phyloP scores from a whole-genome alignment of 129 eudicot species.

The Oenanthe sinensis region DNA sequence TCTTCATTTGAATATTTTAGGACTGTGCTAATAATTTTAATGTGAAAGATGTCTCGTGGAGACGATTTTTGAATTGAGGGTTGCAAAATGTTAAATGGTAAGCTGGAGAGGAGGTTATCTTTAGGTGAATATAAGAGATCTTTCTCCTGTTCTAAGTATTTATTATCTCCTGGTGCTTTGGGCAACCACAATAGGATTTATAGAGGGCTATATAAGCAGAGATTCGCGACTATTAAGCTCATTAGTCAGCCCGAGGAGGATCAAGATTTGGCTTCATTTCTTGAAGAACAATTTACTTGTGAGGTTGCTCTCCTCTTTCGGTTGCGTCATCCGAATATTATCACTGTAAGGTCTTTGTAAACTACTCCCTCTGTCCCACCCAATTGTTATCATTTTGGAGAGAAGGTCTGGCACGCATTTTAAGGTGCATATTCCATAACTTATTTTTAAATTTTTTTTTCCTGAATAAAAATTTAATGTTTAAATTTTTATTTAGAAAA shows the following conservation, averaged over 20 bases:
- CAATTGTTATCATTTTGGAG: no score
- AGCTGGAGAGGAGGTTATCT: constrained; percentile 68
- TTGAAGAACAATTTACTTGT: constrained; percentile 69
- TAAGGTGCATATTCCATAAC: no score
- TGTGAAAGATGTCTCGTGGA: no score
- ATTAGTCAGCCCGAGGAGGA: constrained; percentile 94
- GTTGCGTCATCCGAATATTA: constrained; percentile 73
- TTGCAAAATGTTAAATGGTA: no score
- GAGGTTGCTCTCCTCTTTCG: constrained; percentile 76
- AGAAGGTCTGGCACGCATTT: no score
- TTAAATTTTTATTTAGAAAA: no score
- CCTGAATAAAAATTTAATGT: no score
- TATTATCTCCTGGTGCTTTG: constrained; percentile 74
- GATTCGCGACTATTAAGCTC: constrained; percentile 85
- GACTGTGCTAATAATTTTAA: no score
- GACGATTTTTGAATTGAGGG: no score
- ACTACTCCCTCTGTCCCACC: no score
- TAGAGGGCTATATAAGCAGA: constrained; percentile 74
- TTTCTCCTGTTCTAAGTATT: constrained; percentile 82
- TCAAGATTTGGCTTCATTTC: constrained; percentile 58
- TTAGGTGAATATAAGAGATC: constrained; percentile 80
- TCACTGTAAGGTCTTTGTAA: constrained; percentile 14
- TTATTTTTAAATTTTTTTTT: no score
- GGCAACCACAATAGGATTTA: constrained; percentile 90
- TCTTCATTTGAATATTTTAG: no score